Conservation (phyloP, 176 grass and related monocot genomes). For the Phoenix roebelenii region DNA sequence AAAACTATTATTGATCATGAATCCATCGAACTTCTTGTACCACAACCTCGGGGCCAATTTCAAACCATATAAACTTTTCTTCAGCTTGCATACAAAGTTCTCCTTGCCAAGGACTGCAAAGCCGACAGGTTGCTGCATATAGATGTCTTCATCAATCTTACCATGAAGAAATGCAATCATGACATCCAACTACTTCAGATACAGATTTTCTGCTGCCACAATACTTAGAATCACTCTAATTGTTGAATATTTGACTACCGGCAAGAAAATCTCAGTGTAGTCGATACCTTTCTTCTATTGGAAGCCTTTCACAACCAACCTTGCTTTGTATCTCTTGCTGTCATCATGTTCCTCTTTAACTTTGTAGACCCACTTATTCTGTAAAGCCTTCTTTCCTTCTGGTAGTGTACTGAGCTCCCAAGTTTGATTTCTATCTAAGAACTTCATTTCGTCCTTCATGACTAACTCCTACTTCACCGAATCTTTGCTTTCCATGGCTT, state of each 20-base stretch:
- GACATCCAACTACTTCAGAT: too few species aligned
- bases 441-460: too few species aligned
- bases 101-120: not conserved
- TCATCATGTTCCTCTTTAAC: not conserved
- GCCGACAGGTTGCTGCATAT: not conserved
- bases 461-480: too few species aligned
- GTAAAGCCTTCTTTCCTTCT: too few species aligned
- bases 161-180: not conserved
- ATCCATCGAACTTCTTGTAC: not conserved
- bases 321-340: not conserved
- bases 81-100: not conserved
- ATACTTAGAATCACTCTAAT: too few species aligned
- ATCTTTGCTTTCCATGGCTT: not conserved
- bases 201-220: not conserved
- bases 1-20: too few species aligned
- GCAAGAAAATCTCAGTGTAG: too few species aligned
- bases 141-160: not conserved
- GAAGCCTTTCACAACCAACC: not conserved
- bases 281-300: too few species aligned
- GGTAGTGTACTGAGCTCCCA: too few species aligned
- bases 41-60: not conserved
- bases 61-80: constrained; percentile 3
- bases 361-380: not conserved
- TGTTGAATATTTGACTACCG: too few species aligned
- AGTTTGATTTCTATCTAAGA: too few species aligned